Percentiles rank a stretch among this genome's conserved stretches.
These are phyloP conservation scores for Eucalyptus melliodora DNA, from an alignment of 345 rosid genomes.

Conservation along the genomic window DNA sequence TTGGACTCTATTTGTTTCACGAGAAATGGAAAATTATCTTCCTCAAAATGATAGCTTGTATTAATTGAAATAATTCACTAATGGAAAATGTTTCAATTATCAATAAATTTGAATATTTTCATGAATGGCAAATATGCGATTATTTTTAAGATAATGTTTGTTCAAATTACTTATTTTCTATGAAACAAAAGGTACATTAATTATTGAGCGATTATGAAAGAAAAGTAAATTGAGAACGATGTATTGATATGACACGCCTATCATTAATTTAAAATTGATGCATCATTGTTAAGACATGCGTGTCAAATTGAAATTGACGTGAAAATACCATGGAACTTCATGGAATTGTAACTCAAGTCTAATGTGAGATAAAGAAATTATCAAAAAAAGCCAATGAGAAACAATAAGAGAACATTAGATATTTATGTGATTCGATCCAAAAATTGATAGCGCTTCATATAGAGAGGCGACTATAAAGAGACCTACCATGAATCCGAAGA, in stretches of 20 bases:
- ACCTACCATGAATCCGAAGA: accelerated
- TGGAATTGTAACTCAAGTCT: not conserved
- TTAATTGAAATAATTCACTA: not conserved
- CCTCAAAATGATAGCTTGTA: accelerated
- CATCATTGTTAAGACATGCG: accelerated
- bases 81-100: not conserved
- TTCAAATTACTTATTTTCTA: accelerated
- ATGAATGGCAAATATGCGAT: accelerated
- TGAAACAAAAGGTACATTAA: accelerated
- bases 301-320: not conserved
- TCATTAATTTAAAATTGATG: not conserved
- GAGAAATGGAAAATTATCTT: accelerated
- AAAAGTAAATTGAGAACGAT: not conserved
- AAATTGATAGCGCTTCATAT: accelerated
- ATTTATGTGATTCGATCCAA: not conserved
- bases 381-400: not conserved
- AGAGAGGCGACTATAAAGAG: not conserved
- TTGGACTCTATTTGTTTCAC: not conserved
- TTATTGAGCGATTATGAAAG: accelerated
- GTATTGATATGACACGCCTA: not conserved
- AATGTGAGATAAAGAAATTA: not conserved
- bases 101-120: accelerated
- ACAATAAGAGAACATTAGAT: not conserved
- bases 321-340: accelerated
- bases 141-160: not conserved